Evolutionary conservation across 176 grass and related monocot species (phyloP).

Genomic region (Oryza nivara): DNA sequence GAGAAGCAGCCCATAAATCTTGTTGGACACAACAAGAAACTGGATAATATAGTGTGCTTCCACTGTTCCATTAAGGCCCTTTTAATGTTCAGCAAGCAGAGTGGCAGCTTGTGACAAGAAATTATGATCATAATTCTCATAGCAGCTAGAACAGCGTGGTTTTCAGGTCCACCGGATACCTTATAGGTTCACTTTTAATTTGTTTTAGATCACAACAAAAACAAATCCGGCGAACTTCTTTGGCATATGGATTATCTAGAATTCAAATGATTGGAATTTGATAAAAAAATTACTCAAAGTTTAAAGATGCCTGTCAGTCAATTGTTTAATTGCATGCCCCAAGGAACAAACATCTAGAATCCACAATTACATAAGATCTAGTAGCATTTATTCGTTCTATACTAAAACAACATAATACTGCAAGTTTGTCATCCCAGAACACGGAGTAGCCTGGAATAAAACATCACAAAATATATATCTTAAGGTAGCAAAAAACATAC

Average conservation of each 20-base stretch:
- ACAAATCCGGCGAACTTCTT: neutral
- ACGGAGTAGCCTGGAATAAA: neutral
- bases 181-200: neutral
- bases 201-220: neutral
- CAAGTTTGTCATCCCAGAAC: neutral
- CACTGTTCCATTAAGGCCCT: neutral
- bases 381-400: neutral
- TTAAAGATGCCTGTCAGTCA: neutral
- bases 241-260: neutral
- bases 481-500: slow-evolving; percentile 39
- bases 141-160: neutral
- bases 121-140: neutral
- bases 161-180: neutral
- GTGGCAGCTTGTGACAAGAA: neutral
- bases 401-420: neutral
- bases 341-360: neutral
- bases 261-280: neutral
- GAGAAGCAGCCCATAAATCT: neutral
- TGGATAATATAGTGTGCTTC: neutral
- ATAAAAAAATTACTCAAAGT: neutral
- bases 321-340: neutral
- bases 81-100: slow-evolving; percentile 17
- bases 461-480: neutral
- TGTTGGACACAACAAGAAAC: neutral
- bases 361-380: neutral